Base-by-base conservation (phyloP, 2,329 filamentous ascomycete species). In the Ascochyta clinopodiicola region DNA sequence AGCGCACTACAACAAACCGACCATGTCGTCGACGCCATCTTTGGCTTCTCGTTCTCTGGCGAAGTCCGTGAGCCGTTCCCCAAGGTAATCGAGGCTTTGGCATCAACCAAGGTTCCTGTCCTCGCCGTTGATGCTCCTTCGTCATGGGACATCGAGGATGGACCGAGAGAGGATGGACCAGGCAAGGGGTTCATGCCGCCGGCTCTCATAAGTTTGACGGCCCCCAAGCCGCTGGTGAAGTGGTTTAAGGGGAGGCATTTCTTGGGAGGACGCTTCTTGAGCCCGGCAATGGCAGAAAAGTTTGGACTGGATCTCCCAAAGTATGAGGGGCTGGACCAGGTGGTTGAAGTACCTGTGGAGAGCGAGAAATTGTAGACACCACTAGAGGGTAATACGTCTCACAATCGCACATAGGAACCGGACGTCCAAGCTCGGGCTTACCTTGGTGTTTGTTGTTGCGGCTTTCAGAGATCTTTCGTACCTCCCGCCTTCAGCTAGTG, bases 11-110 rank as follows among this genome's bases (percentile, higher is more conserved):
- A 81, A 40, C 81, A 86, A 48, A 84, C 89, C 2, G 89, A 97
- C 71, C 90, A 96, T 63, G 79, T 99, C 48, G 81, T 99, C 55
- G 95, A 99, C 76, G 92, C 95, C 9, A 91, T 99, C 59, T 99
- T 99, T 72, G 92, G 91, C 7, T 99, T 99, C 79, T 95, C 90
- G 57, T 99, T 99, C 79, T 88, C 88, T 1, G 94, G 93, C 6
- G 88, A 95, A 62, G 88, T 99, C 48, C 88, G 95, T n/a, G 91
- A 96, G 62, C 95, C 95, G 1, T 99, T 98, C 71, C 88, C 88
- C 0, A 82, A 82, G 0, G 89, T 97, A 13, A 96, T 99, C 65
- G 80, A 84, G 57, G 87, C 89, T 7, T 81, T 99, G 34, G 86
- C 92, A 64, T 82, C 87, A 37, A 89, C 90, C 5, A 83, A 83